Evolutionary conservation across 2,329 filamentous ascomycete species (phyloP), one percentile per base, ranked within the genome.

Genomic region (Escovopsis weberi): DNA sequence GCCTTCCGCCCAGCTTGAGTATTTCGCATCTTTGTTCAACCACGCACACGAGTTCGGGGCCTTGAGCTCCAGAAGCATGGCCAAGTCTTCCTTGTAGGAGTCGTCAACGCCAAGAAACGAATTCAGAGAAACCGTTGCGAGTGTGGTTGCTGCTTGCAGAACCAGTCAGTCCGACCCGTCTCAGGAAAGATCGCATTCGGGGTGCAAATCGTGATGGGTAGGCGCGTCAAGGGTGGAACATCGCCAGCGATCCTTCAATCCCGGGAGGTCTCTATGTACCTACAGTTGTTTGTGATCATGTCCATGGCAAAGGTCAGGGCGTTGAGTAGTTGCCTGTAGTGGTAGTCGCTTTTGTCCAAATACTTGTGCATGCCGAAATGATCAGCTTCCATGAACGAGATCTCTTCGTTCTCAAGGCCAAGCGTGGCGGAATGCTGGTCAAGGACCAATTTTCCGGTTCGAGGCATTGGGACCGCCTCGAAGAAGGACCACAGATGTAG

Each of bases 301-400:
- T 43, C 41, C 12, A 45, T 34, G 1, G 43, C 43, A 28, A 23
- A 41, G 4, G 34, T 26, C 9, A 45, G 38, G n/a, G 43, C 43
- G 12, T 45, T 45, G 26, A 33, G 40, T 18, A 45, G 26, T 12
- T 40, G 43, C 34, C 11, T 43, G 26, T 45, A 45, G 30, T 45
- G 40, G 19, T 38, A 38, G 35, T 45, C 37, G 9, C 26, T 23
- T 15, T 10, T 32, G 19, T 6, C 33, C 5, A 18, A 37, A 15
- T 41, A 45, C 5, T 45, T 43, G 41, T 40, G 40, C 12, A 45
- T 26, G 8, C 38, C 40, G 18, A 40, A 37, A 37, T 45, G 43
- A 7, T 45, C 41, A 1, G 43, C 41, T 23, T 45, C 39, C 44
- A 45, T 43, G 10, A 26, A 38, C 18, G 37, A 39, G 1, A 45